Base-by-base conservation (phyloP, 306 rosid genomes). In the Quercus mongolica region DNA sequence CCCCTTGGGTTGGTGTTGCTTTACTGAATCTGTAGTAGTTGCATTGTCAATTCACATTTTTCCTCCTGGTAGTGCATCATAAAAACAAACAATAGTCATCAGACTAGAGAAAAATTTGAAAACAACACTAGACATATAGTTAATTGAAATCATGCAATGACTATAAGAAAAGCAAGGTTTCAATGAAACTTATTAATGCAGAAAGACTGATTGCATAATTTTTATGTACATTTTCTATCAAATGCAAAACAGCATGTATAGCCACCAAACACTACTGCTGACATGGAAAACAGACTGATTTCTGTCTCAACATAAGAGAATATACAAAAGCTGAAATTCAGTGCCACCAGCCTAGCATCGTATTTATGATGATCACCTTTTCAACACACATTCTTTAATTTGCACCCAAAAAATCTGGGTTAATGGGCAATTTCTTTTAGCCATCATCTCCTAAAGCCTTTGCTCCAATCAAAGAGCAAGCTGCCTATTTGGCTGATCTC, bases 11-110 rank as follows among this genome's bases (percentile, higher is more conserved):
- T 90, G 63, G 95, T 89, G 85, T 81, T 94, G 82, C 91, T 87
- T 81, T 94, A 93, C 77, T 88, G 92, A 54, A 97, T 93, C 84
- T 90, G 97, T 90, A 88, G 90, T 56, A 93, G 90, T 8, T 41
- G 46, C 46, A 41, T 41, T 41, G 98, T 90, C 68, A 93, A 84
- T 23, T 93, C 98, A 82, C 91, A 93, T 80, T 93, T 93, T 80
- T 94, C 87, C 72, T 91, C 93, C 92, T 89, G 81, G 51, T 38
- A 68, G 46, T 56, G 21, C 26, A 26, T 17, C 28, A 75, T 23
- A 55, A 23, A 41, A 41, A 41, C 46, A 41, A 41, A 41, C 46
- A 41, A 41, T 21, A 44, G 14, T 9, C 35, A 23, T 70, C 12
- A 55, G 5, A 69, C 56, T 6, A 20, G 4, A 54, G 31, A 30